Conservation (phyloP, 2,329 filamentous ascomycete species). For the Trichophyton equinum region DNA sequence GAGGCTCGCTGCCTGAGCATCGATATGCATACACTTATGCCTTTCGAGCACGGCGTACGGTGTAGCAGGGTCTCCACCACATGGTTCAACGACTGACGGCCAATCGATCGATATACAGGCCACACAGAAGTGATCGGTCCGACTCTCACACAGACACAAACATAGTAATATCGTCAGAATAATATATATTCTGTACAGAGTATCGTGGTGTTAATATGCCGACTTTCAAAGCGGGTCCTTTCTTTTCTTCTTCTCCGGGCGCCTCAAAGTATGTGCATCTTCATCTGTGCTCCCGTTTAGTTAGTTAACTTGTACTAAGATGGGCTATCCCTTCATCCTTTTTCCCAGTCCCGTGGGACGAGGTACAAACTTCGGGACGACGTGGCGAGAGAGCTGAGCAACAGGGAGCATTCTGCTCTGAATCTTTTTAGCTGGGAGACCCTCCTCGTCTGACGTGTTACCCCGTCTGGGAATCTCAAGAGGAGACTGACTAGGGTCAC, state of each 20-base stretch:
- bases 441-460: background rate
- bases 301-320: background rate
- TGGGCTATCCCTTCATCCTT: background rate
- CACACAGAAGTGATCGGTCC: background rate
- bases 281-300: background rate
- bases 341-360: constrained; percentile 3
- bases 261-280: constrained; percentile 1
- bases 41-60: background rate
- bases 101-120: background rate
- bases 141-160: background rate
- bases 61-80: background rate
- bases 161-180: background rate
- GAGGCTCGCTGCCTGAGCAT: background rate
- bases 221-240: background rate
- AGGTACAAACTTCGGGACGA: constrained; percentile 10
- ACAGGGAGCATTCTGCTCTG: background rate
- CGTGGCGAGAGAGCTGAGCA: constrained; percentile 1
- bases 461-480: background rate
- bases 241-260: background rate
- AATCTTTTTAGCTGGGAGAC: background rate
- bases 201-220: background rate
- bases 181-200: background rate
- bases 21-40: background rate
- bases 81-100: background rate
- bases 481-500: too few relatives aligned